phyloP scores from a whole-genome alignment of 2,329 filamentous ascomycete genomes.

The Ambrosiella beaveri region DNA sequence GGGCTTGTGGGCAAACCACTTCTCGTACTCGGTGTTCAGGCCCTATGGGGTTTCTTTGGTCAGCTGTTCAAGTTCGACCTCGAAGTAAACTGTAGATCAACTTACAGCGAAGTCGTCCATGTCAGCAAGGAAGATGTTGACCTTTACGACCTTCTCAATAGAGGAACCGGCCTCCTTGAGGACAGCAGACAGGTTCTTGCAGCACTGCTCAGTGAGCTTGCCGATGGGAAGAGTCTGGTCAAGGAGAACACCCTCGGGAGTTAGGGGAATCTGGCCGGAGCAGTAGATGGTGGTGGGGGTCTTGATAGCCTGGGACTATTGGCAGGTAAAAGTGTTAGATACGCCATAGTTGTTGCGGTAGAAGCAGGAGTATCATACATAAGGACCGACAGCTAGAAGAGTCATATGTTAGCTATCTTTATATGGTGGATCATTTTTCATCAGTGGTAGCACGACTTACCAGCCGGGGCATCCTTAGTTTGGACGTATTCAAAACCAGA shows the following conservation, averaged over 20 bases:
- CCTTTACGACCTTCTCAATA: constrained; percentile 72
- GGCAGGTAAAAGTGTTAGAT: not conserved
- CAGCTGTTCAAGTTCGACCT: not conserved
- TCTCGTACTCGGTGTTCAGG: constrained; percentile 75
- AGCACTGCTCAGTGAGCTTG: constrained; percentile 44
- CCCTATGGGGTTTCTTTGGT: constrained; percentile 23
- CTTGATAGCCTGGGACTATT: constrained; percentile 48
- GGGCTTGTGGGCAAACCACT: constrained; percentile 70
- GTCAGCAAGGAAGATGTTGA: constrained; percentile 77
- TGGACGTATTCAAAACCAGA: constrained; percentile 25
- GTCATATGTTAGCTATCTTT: not conserved
- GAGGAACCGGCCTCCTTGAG: constrained; percentile 65
- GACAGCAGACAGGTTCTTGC: constrained; percentile 70
- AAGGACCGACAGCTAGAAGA: constrained; percentile 39
- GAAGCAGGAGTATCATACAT: constrained; percentile 28
- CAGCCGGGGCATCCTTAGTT: constrained; percentile 40
- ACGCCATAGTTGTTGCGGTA: not conserved
- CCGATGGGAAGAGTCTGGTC: constrained; percentile 36
- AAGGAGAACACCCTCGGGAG: constrained; percentile 36
- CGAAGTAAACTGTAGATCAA: constrained; percentile 6
- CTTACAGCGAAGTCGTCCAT: constrained; percentile 68
- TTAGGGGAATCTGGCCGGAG: constrained; percentile 57
- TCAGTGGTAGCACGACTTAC: constrained; percentile 24
- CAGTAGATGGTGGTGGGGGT: constrained; percentile 48
- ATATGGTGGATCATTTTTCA: not conserved